Conservation (phyloP, 1,284 basidiomycete genomes). For the Trametes pubescens region DNA sequence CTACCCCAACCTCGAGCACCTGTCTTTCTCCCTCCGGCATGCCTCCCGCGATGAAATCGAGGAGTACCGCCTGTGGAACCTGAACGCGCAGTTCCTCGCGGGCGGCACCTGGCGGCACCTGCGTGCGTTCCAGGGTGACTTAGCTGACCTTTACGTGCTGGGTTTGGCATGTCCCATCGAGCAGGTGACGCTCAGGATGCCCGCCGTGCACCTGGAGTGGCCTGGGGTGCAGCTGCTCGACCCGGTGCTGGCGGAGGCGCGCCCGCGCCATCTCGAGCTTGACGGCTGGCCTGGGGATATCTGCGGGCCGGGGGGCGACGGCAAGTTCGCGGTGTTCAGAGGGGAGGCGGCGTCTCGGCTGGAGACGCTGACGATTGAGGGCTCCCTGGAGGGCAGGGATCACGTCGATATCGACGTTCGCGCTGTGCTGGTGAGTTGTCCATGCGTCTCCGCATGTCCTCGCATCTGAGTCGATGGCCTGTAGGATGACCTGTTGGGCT, state of each 20-base stretch:
- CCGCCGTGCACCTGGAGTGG: no score
- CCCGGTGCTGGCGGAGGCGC: neutral
- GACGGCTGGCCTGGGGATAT: neutral
- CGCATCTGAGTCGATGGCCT: neutral
- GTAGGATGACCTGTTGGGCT: neutral
- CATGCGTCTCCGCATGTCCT: neutral
- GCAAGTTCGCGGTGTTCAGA: neutral
- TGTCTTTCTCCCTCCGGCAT: neutral
- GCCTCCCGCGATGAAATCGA: no score
- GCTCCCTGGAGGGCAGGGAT: neutral
- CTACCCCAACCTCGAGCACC: neutral
- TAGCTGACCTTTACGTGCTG: neutral
- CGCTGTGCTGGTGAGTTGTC: neutral
- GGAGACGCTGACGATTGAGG: neutral
- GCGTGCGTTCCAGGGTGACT: neutral
- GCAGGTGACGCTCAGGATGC: neutral
- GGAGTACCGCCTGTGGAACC: no score
- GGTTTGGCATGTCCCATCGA: slow-evolving; percentile 1
- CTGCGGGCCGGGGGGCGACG: neutral
- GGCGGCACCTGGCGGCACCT: neutral
- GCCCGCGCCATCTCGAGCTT: neutral
- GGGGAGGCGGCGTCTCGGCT: neutral
- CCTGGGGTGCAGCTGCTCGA: no score
- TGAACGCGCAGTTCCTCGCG: neutral
- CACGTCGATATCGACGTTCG: neutral